Evolutionary conservation across 495 filamentous ascomycete genomes (phyloP), one percentile per base, ranked within the genome.

Genomic region (Neurospora sp.): DNA sequence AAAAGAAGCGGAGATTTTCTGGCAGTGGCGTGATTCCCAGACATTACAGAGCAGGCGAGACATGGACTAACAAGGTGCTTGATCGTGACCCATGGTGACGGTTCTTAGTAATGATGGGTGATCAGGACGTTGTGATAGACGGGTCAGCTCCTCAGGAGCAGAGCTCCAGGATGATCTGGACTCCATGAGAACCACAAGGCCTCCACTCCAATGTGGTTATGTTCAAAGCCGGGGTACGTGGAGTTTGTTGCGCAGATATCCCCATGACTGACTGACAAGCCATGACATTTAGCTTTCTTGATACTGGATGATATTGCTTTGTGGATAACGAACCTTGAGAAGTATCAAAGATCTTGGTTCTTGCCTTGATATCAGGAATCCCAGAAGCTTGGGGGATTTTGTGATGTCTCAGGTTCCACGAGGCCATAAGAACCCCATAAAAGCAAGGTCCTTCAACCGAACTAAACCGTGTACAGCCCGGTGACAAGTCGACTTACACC

Each of bases 391-490:
- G 71, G 73, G 69, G 72, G 45, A 37, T 70, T 70, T 11, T 48
- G 13, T 71, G 31, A 38, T 42, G 73, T 71, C 71, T 74, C 73
- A 71, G 73, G 66, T 71, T 40, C 21, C 70, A 37, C 39, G 40
- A 21, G 39, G 37, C 21, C 10, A 45, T 15, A 71, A 34, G 70
- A 71, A 31, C 24, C 24, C n/a, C 28, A 54, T 13, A 10, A 71
- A 54, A 42, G 17, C 15, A 62, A 62, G 54, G 24, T 9, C 54
- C 28, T 34, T 62, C 54, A 17, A 62, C 54, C 54, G 54, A 62
- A 31, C 2, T 34, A 62, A 31, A 1, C 28, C 13, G 54, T 62
- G 54, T 34, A 34, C 13, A 28, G 28, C 15, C 28, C 7, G 24
- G 28, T 62, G 54, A 62, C 54, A 62, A 13, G 54, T 62, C 54